phyloP scores from a whole-genome alignment of 2,329 filamentous ascomycete species.

The Phyllosticta citribraziliensis region DNA sequence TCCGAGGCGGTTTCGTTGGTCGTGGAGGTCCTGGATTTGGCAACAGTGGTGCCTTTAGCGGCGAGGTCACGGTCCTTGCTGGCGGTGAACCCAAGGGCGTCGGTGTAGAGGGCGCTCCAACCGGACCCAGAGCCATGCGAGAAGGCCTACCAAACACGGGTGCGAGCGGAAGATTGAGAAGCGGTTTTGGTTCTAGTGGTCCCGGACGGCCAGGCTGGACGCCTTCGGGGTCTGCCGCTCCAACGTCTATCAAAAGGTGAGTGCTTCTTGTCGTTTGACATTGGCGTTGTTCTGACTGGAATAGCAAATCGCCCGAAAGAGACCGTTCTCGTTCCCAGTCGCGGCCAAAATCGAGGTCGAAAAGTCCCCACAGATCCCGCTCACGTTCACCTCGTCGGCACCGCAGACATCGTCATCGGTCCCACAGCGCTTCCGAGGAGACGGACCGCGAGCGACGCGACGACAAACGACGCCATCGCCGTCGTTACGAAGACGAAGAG shows the following conservation, averaged over 20 bases:
- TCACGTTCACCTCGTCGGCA: slow-evolving; percentile 33
- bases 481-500: slow-evolving; percentile 25
- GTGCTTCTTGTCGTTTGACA: neutral
- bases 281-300: neutral
- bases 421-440: slow-evolving; percentile 33
- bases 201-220: neutral
- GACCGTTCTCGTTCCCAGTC: slow-evolving; percentile 30
- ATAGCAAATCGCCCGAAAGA: slow-evolving; percentile 23
- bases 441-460: slow-evolving; percentile 27
- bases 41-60: slow-evolving; percentile 17
- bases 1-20: slow-evolving; percentile 38
- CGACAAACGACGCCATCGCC: slow-evolving; percentile 37
- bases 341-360: slow-evolving; percentile 15
- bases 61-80: slow-evolving; percentile 25
- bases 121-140: slow-evolving; percentile 88
- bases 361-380: slow-evolving; percentile 25
- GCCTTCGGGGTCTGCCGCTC: neutral
- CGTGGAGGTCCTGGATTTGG: slow-evolving; percentile 23
- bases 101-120: slow-evolving; percentile 65
- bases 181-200: neutral
- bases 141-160: slow-evolving; percentile 78
- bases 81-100: slow-evolving; percentile 38
- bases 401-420: slow-evolving; percentile 43
- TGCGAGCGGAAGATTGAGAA: slow-evolving; percentile 48
- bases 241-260: slow-evolving; percentile 1